Evolutionary conservation across 495 filamentous ascomycete genomes (phyloP), one percentile per base, ranked within the genome.

Genomic region (Cudoniella acicularis): DNA sequence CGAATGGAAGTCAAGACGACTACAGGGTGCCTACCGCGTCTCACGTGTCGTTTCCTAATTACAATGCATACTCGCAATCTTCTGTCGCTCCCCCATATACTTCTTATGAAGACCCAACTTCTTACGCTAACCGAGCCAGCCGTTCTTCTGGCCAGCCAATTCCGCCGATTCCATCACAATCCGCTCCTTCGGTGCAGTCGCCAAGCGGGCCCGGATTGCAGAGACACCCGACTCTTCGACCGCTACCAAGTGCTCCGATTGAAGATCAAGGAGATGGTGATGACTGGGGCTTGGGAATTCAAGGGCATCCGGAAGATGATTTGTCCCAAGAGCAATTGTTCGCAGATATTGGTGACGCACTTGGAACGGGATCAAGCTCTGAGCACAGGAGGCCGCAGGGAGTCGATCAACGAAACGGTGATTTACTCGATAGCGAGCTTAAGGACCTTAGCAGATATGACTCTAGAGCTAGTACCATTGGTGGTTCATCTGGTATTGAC

Each of bases 201-300:
- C 67, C 69, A 41, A 52, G 63, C 21, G 57, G 66, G 4, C 49
- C 72, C 23, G 69, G 73, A 21, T 58, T 82, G 11, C 67, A 72
- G 53, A 70, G 80, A 56, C 80, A 83, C 55, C 80, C 80, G 2
- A 83, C 80, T 0, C 78, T 81, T 59, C 73, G 77, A 26, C 80
- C 80, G 40, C 71, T 83, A 20, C 80, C 80, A 22, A 80, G 65
- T 54, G 76, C 79, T 6, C 80, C 80, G 2, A 71, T 76, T 9
- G 62, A 60, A 9, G 67, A 77, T 41, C 41, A 69, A 27, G 64
- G 66, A 1, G 76, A 75, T 43, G 75, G 75, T 42, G 60, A 68
- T 22, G 66, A 67, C 26, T 79, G 76, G 68, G 69, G 70, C 52
- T 68, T 72, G 63, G 70, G 71, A 51, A 70, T 70, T 21, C 60